Evolutionary conservation across 2,329 filamentous ascomycete species (phyloP).

Genomic region (Aspergillus sp.): DNA sequence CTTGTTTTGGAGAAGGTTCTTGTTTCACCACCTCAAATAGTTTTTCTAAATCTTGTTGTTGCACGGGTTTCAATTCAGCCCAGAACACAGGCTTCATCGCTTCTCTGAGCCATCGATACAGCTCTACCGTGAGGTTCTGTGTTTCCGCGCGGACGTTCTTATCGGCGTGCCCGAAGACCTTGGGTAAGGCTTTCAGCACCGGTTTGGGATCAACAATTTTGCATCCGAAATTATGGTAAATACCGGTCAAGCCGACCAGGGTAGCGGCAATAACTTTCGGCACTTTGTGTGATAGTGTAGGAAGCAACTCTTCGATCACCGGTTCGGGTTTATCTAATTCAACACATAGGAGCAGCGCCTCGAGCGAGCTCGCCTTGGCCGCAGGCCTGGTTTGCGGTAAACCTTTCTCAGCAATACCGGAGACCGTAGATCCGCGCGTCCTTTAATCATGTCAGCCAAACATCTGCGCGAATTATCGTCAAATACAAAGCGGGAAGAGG

Average conservation of each 20-base stretch:
- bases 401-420: conserved; percentile 85
- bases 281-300: conserved; percentile 79
- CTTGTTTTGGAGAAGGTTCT: conserved; percentile 83
- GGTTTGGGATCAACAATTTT: conserved; percentile 92
- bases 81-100: conserved; percentile 99
- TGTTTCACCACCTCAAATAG: conserved; percentile 92
- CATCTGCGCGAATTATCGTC: neutral
- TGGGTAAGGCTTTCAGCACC: conserved; percentile 81
- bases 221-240: conserved; percentile 93
- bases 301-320: conserved; percentile 86
- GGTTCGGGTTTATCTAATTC: conserved; percentile 85
- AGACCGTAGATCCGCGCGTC: conserved; percentile 72
- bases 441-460: conserved; percentile 38
- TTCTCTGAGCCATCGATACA: conserved; percentile 95
- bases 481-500: neutral
- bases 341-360: conserved; percentile 83
- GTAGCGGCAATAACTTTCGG: conserved; percentile 82
- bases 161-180: conserved; percentile 92
- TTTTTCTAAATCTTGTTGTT: conserved; percentile 90
- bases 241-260: conserved; percentile 72
- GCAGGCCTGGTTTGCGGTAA: conserved; percentile 82
- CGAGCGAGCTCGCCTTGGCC: conserved; percentile 81
- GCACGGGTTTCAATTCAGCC: conserved; percentile 90
- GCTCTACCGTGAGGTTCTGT: conserved; percentile 84
- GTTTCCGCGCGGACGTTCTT: conserved; percentile 97